Evolutionary conservation across 257 asterid species (phyloP).

Genomic region (Jaltomata sinuosa): DNA sequence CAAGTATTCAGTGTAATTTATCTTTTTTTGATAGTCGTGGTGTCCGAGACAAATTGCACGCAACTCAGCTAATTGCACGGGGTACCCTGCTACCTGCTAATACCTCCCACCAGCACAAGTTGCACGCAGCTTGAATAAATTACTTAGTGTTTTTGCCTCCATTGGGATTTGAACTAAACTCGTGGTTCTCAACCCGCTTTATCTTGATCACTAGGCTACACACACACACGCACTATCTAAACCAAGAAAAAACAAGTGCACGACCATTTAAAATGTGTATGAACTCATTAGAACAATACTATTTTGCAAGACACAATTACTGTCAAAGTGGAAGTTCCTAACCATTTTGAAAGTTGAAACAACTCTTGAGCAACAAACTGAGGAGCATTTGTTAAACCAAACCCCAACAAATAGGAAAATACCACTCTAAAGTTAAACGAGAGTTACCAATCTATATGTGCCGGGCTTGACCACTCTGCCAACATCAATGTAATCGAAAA

Average conservation of each 20-base stretch:
- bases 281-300: not conserved
- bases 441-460: constrained; percentile 82
- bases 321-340: not conserved
- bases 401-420: not conserved
- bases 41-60: not conserved
- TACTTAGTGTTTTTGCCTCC: no score
- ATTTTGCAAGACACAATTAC: not conserved
- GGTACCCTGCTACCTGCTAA: not conserved
- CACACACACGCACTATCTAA: not conserved
- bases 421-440: not conserved
- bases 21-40: not conserved
- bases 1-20: not conserved
- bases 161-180: no score
- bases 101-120: not conserved
- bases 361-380: not conserved
- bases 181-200: not conserved
- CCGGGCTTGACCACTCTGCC: constrained; percentile 80
- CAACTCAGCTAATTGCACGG: not conserved
- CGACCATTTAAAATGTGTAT: not conserved
- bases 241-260: not conserved
- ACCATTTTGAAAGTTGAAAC: not conserved
- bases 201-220: not conserved
- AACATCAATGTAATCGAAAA: constrained; percentile 80
- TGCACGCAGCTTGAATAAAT: no score
- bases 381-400: not conserved